Evolutionary conservation across 2,329 filamentous ascomycete genomes (phyloP), one percentile per base, ranked within the genome.

Genomic region (Paecilomyces fulvus): DNA sequence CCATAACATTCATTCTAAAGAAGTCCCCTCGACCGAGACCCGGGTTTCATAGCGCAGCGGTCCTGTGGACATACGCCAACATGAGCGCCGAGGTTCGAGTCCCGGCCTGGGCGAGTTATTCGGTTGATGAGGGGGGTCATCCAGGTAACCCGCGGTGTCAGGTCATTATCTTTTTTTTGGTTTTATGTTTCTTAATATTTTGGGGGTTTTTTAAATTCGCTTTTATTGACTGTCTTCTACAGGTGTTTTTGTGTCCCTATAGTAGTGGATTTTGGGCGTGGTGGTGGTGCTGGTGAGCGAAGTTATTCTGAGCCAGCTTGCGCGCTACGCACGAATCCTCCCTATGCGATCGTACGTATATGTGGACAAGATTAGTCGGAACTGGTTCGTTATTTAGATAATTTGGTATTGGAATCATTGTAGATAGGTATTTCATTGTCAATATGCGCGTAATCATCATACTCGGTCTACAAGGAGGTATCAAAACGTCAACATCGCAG

Each of bases 401-500:
- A 51, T 23, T 51, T 51, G 4, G 14, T 9, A 14, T 51, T 25
- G 3, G 5, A 50, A 51, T 14, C 11, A 10, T 25, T 28, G 49
- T 49, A n/a, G 11, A 49, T 14, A 31, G 30, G 1, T 48, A 3
- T 21, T 49, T n/a, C 25, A 49, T 49, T 49, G 48, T 20, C 12
- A 28, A 28, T 48, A 37, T 53, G 31, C 30, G 28, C 23, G 46
- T 53, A 55, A 25, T 49, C 46, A 14, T 49, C 46, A 49, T 11
- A 43, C 25, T 28, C 25, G 8, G n/a, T 43, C 37, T 43, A 43
- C 37, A 43, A 43, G 5, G 37, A 43, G 37, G 37, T 43, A 43
- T 43, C 37, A 43, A 43, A 17, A 43, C 14, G 37, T 43, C 37
- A 43, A 43, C 56, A 57, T 55, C 56, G 56, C 46, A 20, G 20